Base-by-base conservation (phyloP, 805 yeast genomes). In the Hanseniaspora taiwanica region DNA sequence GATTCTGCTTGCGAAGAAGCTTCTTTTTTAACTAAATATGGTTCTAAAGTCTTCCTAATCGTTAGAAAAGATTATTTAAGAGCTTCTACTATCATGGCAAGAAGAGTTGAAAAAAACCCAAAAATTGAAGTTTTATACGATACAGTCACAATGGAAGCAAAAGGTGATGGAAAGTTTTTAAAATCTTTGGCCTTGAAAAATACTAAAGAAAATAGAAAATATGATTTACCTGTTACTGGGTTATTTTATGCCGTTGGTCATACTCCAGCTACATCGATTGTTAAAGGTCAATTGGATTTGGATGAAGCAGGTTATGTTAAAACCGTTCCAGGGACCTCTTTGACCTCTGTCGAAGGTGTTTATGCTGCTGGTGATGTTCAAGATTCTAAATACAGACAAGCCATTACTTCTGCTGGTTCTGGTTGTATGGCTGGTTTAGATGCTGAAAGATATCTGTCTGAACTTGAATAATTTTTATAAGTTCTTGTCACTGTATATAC, bases 1-100 rank as follows among this genome's bases (percentile, higher is more conserved):
- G 99, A 91, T 65, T 86, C 96, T 50, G 99, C 99, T 16, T 94
- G 97, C 64, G 99, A 91, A 69, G 99, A 91, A 69, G 98, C 99
- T 24, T 68, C 83, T 50, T 91, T 91, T 66, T 72, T 91, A 62
- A 91, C 99, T 54, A 91, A 91, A 64, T 91, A 91, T 65, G 99
- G 94, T 47, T 85, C 96, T 40, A 91, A 91, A 70, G 98, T 91
- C 42, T 85, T 67, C 64, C 68, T 91, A 62, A 71, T 91, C 52
- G 96, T 91, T 39, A 85, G 99, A 73, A 85, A 89, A 63, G 96
- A 89, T 63, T 74, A 72, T 58, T 71, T 91, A 54, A 78, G 99
- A 65, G 99, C 99, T 17, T 87, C 97, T 9, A 76, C 81, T 33
- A 85, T 91, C 61, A 91, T 91, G 99, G 95, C 85, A 64, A 89